Percentiles rank a stretch among this genome's conserved stretches.
Conservation (phyloP, 108 stramenopile genomes). For the Hondaea fermentalgiana region DNA sequence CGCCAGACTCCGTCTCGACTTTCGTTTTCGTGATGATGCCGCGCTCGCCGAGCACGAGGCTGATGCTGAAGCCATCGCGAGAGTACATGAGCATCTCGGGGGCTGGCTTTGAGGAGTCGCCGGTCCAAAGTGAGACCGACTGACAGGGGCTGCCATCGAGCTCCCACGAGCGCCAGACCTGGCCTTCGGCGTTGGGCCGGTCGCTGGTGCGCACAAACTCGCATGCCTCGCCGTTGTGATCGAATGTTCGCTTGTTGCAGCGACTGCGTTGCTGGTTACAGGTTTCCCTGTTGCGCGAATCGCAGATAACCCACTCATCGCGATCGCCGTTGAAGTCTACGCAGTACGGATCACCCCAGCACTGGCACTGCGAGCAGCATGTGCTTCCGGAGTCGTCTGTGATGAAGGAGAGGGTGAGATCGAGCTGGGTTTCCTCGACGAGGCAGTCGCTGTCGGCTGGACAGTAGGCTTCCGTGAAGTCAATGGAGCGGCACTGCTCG, state of each 20-base stretch:
- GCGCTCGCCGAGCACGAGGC: not conserved
- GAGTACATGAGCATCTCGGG: not conserved
- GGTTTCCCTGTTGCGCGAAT: not conserved
- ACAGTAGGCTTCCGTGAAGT: not conserved
- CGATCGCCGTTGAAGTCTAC: not conserved
- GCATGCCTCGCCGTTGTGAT: not conserved
- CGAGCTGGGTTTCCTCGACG: not conserved
- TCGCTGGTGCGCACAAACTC: not conserved
- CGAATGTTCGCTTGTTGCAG: not conserved
- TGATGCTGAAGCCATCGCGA: not conserved
- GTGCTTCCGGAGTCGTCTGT: not conserved
- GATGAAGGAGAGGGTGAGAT: not conserved
- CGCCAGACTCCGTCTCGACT: not conserved
- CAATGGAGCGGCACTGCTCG: not conserved
- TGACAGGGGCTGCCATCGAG: not conserved
- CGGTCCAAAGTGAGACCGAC: not conserved
- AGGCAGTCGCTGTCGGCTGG: not conserved
- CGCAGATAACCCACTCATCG: conserved; percentile 1
- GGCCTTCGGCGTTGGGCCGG: not conserved
- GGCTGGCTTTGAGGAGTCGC: not conserved
- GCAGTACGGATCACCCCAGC: not conserved
- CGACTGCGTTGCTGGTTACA: not conserved
- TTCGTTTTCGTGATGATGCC: not conserved
- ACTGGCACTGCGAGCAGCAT: not conserved
- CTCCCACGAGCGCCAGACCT: not conserved